Base-by-base conservation (phyloP, 2,329 filamentous ascomycete species). In the Colletotrichum sp. region DNA sequence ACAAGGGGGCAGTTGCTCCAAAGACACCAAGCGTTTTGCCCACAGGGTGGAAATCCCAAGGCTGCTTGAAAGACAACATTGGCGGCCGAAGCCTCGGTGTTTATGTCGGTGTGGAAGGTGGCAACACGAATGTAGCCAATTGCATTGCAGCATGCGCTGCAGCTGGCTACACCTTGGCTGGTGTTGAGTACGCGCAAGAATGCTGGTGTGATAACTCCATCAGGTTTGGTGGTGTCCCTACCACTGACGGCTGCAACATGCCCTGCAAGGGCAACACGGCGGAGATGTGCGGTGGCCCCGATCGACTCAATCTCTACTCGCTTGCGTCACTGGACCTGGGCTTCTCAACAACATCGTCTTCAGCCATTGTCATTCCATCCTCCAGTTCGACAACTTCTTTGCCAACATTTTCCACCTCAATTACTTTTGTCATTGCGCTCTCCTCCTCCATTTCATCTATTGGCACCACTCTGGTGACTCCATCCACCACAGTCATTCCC, bases 1-100 rank as follows among this genome's bases (percentile, higher is more conserved):
- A 84, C 79, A 78, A 81, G 76, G 79, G 81, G 71, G 75, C 78
- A 69, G 18, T 43, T n/a, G 48, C 38, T 18, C 38, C 63, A 8
- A 55, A 66, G 72, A 70, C 12, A 77, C 73, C 7, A 4, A 66
- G 63, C 24, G 38, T 52, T 0, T 14, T 66, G 16, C 63, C 43
- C 6, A 32, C 36, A 10, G 63, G 63, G 16, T 66, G 38, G 63
- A 16, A 18, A 16, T 36, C 26, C 10, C 38, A 52, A 24, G 26
- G 38, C 4, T 66, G 63, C 7, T n/a, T 32, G 10, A 52, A 66
- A 28, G 63, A 66, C 43, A 55, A 66, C 18, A 43, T 55, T n/a
- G 36, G 43, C 28, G 63, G 63, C 5, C 28, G 66, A 16, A 32
- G n/a, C 26, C 66, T 69, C 18, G 32, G n/a, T 26, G 52, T 69